Conservation (phyloP, 371 early-diverging fungal species). For the Mucor circinelloides region DNA sequence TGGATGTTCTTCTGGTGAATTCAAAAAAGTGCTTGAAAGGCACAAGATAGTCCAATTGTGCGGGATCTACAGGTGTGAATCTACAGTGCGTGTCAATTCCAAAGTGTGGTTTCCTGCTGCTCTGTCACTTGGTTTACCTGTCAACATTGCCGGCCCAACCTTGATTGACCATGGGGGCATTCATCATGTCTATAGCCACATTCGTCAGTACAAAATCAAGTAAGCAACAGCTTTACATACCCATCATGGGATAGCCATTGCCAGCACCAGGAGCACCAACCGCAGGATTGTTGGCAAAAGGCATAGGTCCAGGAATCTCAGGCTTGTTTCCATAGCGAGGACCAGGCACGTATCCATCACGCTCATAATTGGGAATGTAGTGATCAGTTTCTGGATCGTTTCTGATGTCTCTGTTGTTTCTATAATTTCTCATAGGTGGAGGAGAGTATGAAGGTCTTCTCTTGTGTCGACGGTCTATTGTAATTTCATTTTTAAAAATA, state of each 20-base stretch:
- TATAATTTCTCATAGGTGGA: constrained; percentile 26
- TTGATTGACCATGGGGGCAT: constrained; percentile 24
- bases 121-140: not conserved
- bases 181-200: constrained; percentile 29
- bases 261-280: not conserved
- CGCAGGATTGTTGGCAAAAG: constrained; percentile 8
- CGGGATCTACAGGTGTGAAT: constrained; percentile 64
- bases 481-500: not conserved
- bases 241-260: constrained; percentile 32
- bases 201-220: not conserved
- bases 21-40: constrained; percentile 82
- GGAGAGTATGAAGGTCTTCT: constrained; percentile 59
- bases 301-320: constrained; percentile 21
- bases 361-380: constrained; percentile 85
- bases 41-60: constrained; percentile 76
- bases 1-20: constrained; percentile 55
- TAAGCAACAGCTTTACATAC: constrained; percentile 5
- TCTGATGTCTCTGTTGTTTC: constrained; percentile 15
- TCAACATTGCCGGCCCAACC: constrained; percentile 15
- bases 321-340: constrained; percentile 57
- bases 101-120: not conserved
- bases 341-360: constrained; percentile 75
- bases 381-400: constrained; percentile 55
- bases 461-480: constrained; percentile 52
- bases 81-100: not conserved